Evolutionary conservation across 2,329 filamentous ascomycete species (phyloP), one percentile per base, ranked within the genome.

Genomic region (Phaeosphaeria sp.): DNA sequence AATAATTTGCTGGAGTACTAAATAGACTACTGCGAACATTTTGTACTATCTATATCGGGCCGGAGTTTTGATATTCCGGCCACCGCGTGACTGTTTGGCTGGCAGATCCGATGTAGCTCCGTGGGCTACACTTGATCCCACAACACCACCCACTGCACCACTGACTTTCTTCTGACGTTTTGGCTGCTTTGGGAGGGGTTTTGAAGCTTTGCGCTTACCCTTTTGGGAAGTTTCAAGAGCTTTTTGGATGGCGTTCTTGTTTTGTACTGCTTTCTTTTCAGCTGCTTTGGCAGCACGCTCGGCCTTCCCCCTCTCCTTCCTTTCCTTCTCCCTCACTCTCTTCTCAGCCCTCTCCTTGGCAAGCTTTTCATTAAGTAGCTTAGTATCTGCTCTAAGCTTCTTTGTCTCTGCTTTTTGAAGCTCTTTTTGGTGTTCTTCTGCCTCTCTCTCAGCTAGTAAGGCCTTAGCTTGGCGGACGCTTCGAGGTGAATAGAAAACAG

Each of bases 171-270:
- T n/a, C n/a, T n/a, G n/a, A n/a, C n/a, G n/a, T n/a, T n/a, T n/a
- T n/a, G n/a, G n/a, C n/a, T n/a, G n/a, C n/a, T n/a, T n/a, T n/a
- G n/a, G n/a, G n/a, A n/a, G n/a, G n/a, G n/a, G n/a, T n/a, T n/a
- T n/a, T n/a, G n/a, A n/a, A n/a, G n/a, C n/a, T n/a, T 54, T 54
- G 9, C 51, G 25, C 51, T 48, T 54, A 25, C 43, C 22, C 33
- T 24, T 46, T 46, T 53, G 22, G 50, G 50, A 22, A 17, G n/a
- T 7, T 53, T 53, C 2, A 27, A 36, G 22, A 46, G 50, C 22
- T 53, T 53, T 53, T n/a, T n/a, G n/a, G n/a, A n/a, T 27, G 6
- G 20, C 13, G 21, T 4, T 46, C 25, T 6, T 21, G 6, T 17
- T 45, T n/a, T n/a, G n/a, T n/a, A n/a, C 40, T 7, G 40, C 21